phyloP scores from a whole-genome alignment of 2,329 filamentous ascomycete species.

The Gyromitra esculenta region DNA sequence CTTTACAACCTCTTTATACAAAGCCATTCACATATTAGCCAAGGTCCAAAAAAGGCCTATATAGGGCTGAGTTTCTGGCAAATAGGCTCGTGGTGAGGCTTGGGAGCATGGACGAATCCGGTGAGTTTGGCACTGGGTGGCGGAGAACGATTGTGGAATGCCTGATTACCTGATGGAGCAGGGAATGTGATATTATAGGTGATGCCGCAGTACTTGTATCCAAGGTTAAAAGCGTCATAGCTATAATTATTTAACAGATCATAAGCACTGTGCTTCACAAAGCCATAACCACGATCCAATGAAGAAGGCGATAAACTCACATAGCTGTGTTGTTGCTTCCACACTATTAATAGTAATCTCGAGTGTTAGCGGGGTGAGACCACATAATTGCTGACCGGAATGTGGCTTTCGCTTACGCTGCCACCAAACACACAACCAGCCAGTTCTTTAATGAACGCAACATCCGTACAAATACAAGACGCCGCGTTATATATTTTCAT shows the following conservation, averaged over 20 bases:
- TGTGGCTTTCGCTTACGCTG: conserved; percentile 44
- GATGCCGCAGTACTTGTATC: conserved; percentile 18
- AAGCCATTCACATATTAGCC: conserved; percentile 3
- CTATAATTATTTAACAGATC: conserved; percentile 2
- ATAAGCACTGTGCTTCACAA: conserved; percentile 3
- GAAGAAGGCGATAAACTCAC: conserved; percentile 13
- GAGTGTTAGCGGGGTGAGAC: conserved; percentile 9
- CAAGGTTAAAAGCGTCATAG: conserved; percentile 19
- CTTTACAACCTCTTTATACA: conserved; percentile 41
- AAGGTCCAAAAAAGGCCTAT: not conserved
- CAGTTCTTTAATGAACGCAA: conserved; percentile 18
- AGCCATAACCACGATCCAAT: not conserved
- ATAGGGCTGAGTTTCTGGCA: not conserved
- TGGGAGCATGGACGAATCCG: not conserved
- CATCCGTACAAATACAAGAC: conserved; percentile 28
- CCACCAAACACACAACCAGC: conserved; percentile 37
- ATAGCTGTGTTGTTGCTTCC: conserved; percentile 39
- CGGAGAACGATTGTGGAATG: conserved; percentile 18
- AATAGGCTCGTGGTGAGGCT: conserved; percentile 4
- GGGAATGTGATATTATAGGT: conserved; percentile 30
- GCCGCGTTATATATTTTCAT: not conserved
- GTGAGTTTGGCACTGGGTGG: conserved; percentile 1
- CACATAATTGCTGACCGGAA: not conserved
- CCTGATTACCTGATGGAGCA: conserved; percentile 30
- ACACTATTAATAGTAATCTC: conserved; percentile 41